Conservation (phyloP, 140 eudicot genomes). For the Artemisia princeps region DNA sequence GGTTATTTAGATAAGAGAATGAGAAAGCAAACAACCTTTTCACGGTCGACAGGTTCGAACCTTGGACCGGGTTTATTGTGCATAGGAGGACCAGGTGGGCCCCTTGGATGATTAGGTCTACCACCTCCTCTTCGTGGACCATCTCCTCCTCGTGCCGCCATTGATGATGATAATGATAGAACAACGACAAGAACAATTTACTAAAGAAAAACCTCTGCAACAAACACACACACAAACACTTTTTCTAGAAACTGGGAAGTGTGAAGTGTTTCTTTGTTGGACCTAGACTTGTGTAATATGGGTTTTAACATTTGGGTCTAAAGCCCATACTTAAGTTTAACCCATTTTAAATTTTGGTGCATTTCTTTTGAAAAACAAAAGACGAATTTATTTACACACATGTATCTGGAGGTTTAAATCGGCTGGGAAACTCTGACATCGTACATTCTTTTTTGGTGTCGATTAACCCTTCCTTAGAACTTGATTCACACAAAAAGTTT, state of each 20-base stretch:
- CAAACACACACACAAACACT: background rate
- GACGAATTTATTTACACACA: too few species aligned
- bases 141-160: constrained; percentile 48
- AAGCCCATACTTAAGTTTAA: background rate
- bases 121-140: constrained; percentile 53
- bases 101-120: constrained; percentile 43
- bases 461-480: too few species aligned
- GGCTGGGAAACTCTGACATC: too few species aligned
- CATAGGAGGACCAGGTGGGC: constrained; percentile 47
- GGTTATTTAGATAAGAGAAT: background rate
- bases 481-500: too few species aligned
- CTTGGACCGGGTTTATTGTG: constrained; percentile 41
- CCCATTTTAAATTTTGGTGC: too few species aligned
- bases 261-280: background rate
- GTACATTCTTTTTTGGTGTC: too few species aligned
- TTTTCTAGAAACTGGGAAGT: background rate
- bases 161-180: constrained; percentile 9
- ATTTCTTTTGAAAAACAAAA: too few species aligned
- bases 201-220: background rate
- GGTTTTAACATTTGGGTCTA: constrained; percentile 1
- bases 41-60: constrained; percentile 66
- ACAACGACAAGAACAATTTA: background rate
- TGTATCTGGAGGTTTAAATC: too few species aligned
- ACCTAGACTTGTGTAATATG: background rate
- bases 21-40: constrained; percentile 41